Evolutionary conservation across 2,329 filamentous ascomycete genomes (phyloP).

Genomic region (Trichoderma semiorbis): DNA sequence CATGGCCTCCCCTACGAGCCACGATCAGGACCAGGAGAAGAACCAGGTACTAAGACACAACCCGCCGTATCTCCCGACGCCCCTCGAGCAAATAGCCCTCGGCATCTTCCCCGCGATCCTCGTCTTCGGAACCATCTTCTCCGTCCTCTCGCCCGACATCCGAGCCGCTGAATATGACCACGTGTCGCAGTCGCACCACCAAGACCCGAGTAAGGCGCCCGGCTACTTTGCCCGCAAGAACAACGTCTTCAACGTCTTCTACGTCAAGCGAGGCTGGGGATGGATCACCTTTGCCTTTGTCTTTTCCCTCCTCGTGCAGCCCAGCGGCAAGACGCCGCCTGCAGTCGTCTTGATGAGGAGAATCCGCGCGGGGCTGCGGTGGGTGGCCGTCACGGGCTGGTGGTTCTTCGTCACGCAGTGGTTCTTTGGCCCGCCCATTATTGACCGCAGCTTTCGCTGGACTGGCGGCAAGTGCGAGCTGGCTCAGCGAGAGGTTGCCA

Average conservation of each 20-base stretch:
- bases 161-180: constrained; percentile 62
- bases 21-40: constrained; percentile 18
- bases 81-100: constrained; percentile 63
- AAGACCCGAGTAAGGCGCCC: constrained; percentile 54
- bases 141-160: constrained; percentile 69
- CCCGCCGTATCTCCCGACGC: constrained; percentile 65
- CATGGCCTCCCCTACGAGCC: constrained; percentile 6
- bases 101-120: constrained; percentile 73
- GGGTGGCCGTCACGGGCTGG: constrained; percentile 66
- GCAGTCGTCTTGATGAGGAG: constrained; percentile 32
- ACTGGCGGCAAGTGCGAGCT: constrained; percentile 81
- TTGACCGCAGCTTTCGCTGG: constrained; percentile 84
- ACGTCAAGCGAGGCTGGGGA: constrained; percentile 93
- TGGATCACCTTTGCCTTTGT: constrained; percentile 80
- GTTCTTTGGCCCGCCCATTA: constrained; percentile 88
- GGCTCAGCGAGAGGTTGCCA: constrained; percentile 44
- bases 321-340: constrained; percentile 39
- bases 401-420: constrained; percentile 93
- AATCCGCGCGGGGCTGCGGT: constrained; percentile 63
- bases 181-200: constrained; percentile 59
- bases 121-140: constrained; percentile 77
- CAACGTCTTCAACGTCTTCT: constrained; percentile 88
- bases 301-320: constrained; percentile 66
- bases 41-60: constrained; percentile 34
- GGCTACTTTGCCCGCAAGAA: constrained; percentile 92